Evolutionary conservation across 345 rosid species (phyloP), one percentile per base, ranked within the genome.

Genomic region (Kandelia obovata): DNA sequence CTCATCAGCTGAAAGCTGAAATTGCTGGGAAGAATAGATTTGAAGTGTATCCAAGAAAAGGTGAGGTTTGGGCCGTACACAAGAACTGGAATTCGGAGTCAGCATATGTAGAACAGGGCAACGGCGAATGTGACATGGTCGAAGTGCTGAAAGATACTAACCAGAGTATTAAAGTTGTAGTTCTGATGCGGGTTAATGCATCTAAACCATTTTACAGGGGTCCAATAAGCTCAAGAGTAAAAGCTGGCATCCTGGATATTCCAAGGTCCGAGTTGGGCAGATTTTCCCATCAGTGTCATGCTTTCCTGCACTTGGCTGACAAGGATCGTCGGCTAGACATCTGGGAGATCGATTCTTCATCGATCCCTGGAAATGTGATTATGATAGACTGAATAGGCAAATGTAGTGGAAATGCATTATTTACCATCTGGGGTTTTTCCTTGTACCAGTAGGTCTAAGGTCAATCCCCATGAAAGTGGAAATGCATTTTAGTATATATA

Each of bases 231-330:
- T 72, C 39, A 49, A 78, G 82, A 62, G 20, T 72, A n/a, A 78
- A 65, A 69, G n/a, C 69, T 0, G 56, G 67, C 68, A 31, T 69
- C 59, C 13, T 79, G 53, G 81, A 73, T 30, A 79, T 88, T 58
- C 72, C 67, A 0, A 53, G 53, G 59, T 26, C 65, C 0, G 80
- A 86, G 62, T 73, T 76, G 55, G 34, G 23, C 35, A 74, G 83
- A 62, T 88, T 86, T 81, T 86, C 89, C 53, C 89, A 83, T 76
- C 94, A 73, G 78, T 83, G 84, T 75, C 85, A 82, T 15, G 82
- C 90, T 20, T 67, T 66, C 15, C 75, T 69, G 67, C 80, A 53
- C 2, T 21, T 37, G 8, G 80, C 62, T 64, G 78, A 62, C 68
- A 53, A 52, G 17, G 69, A 67, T 21, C 23, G 9, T 61, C 46